Percentiles rank a stretch among this genome's conserved stretches.
These are phyloP conservation scores for Rosa persica DNA, from an alignment of 306 rosid species.

Conservation along the genomic window DNA sequence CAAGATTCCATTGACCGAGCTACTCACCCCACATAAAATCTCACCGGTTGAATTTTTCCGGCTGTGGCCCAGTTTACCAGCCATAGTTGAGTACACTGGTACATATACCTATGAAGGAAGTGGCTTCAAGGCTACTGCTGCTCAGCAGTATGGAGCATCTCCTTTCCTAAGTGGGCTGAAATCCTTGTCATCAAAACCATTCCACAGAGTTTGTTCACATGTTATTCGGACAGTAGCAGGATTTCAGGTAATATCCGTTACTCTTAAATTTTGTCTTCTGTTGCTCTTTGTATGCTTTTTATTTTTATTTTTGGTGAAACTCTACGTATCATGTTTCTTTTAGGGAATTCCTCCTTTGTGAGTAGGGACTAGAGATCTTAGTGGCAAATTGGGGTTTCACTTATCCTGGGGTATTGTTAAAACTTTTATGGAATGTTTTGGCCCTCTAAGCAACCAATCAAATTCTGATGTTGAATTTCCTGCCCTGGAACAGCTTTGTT, in stretches of 20 bases:
- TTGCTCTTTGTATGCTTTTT: neutral
- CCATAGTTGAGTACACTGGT: constrained; percentile 85
- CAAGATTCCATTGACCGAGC: constrained; percentile 90
- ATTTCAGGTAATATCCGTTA: constrained; percentile 61
- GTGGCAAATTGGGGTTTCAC: neutral
- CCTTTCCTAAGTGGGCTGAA: constrained; percentile 96
- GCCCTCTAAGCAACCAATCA: neutral
- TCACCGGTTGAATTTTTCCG: constrained; percentile 98
- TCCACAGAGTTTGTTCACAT: constrained; percentile 96
- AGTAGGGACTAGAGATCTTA: neutral
- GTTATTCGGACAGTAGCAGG: constrained; percentile 96
- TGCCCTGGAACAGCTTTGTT: constrained; percentile 60
- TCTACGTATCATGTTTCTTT: constrained; percentile 11
- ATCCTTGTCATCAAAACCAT: constrained; percentile 90
- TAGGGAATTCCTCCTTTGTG: neutral
- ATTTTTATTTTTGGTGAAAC: neutral
- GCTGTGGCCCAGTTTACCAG: constrained; percentile 98
- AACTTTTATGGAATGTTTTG: neutral
- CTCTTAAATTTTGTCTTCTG: constrained; percentile 1
- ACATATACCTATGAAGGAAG: constrained; percentile 98
- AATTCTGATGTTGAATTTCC: neutral
- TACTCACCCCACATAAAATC: constrained; percentile 84
- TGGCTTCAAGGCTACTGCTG: constrained; percentile 97
- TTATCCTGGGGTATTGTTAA: neutral
- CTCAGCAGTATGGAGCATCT: constrained; percentile 95